A percentile compares a stretch with the other conserved stretches of the same genome.
These are phyloP conservation scores for Exophiala bonariae DNA, from an alignment of 2,329 filamentous ascomycete genomes.

Conservation along the genomic window DNA sequence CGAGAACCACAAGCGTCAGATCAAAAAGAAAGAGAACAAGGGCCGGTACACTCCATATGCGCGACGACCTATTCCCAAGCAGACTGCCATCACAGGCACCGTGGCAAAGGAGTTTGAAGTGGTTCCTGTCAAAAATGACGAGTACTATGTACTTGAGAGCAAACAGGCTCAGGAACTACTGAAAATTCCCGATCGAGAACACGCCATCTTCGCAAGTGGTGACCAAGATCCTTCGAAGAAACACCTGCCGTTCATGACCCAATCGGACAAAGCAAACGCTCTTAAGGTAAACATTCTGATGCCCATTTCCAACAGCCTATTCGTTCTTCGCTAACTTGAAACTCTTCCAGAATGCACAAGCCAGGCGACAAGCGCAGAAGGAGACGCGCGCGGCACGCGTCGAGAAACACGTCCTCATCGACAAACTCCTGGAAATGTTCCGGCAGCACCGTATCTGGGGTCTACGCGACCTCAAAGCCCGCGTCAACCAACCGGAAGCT, in stretches of 20 bases:
- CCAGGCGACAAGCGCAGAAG: conserved; percentile 49
- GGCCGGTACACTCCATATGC: conserved; percentile 60
- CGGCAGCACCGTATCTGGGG: conserved; percentile 87
- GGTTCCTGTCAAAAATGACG: conserved; percentile 69
- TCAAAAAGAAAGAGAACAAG: conserved; percentile 47
- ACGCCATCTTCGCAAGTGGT: conserved; percentile 16
- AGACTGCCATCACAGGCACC: conserved; percentile 72
- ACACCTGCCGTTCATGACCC: conserved; percentile 18
- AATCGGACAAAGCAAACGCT: conserved; percentile 17
- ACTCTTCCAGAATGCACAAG: conserved; percentile 27
- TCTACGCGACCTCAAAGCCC: conserved; percentile 79
- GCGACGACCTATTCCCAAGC: conserved; percentile 69
- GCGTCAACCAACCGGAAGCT: conserved; percentile 84
- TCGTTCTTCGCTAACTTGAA: too few relatives aligned
- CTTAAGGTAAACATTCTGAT: conserved; percentile 31
- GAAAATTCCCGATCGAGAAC: conserved; percentile 46
- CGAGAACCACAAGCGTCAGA: conserved; percentile 46
- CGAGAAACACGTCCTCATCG: conserved; percentile 81
- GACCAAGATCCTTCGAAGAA: conserved; percentile 20
- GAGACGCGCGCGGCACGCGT: conserved; percentile 89
- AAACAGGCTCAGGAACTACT: conserved; percentile 60
- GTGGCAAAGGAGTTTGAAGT: conserved; percentile 76
- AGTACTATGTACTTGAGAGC: conserved; percentile 64
- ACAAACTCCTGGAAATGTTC: conserved; percentile 82
- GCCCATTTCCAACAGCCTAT: neutral